phyloP scores from a whole-genome alignment of 306 rosid genomes.

The Vigna angularis region DNA sequence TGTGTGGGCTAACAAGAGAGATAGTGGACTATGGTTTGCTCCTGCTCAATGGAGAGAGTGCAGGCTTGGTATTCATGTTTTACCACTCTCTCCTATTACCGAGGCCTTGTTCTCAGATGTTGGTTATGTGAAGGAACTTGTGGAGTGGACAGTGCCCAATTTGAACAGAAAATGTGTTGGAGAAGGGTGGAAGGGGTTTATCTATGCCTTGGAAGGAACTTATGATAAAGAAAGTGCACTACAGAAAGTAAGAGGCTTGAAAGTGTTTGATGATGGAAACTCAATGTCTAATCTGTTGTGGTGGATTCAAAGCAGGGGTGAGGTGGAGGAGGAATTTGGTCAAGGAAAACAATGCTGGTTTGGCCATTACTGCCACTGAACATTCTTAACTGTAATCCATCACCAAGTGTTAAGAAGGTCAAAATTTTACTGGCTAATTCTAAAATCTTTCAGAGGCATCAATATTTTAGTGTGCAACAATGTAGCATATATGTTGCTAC shows the following conservation, averaged over 20 bases:
- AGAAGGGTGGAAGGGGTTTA: conserved; percentile 83
- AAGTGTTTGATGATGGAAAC: conserved; percentile 75
- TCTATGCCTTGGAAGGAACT: conserved; percentile 73
- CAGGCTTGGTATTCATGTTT: conserved; percentile 80
- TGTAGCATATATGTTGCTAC: background rate
- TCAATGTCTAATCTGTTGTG: conserved; percentile 74
- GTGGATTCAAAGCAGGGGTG: conserved; percentile 83
- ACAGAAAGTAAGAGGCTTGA: conserved; percentile 54
- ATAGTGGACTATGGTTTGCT: conserved; percentile 88
- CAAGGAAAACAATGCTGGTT: conserved; percentile 47
- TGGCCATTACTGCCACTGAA: conserved; percentile 42
- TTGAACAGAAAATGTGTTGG: conserved; percentile 68
- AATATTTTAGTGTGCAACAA: background rate
- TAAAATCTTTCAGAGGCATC: background rate
- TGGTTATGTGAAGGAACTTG: conserved; percentile 70
- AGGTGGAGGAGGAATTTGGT: conserved; percentile 38
- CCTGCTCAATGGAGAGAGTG: conserved; percentile 79
- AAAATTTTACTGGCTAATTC: background rate
- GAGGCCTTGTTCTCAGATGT: conserved; percentile 49
- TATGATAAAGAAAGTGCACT: conserved; percentile 65
- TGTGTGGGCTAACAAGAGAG: conserved; percentile 83
- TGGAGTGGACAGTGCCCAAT: conserved; percentile 71
- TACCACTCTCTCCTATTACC: conserved; percentile 63
- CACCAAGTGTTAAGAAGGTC: background rate
- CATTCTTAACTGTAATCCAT: background rate